A percentile compares a stretch with the other conserved stretches of the same genome.
Evolutionary conservation across 768 basidiomycete genomes (phyloP).

Genomic region (Nevesoporus exiguus): DNA sequence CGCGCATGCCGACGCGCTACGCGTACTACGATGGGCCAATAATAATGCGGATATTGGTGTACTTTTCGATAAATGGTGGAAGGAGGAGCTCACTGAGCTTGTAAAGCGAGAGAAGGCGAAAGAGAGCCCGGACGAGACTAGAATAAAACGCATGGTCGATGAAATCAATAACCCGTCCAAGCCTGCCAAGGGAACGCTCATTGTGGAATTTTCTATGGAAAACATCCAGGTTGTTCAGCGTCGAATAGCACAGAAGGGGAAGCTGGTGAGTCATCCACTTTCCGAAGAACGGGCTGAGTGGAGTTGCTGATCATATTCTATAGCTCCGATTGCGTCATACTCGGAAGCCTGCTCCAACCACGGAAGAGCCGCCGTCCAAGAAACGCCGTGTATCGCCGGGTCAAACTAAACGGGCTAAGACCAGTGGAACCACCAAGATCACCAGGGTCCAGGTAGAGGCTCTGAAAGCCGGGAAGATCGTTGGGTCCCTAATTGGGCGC

Average conservation of each 20-base stretch:
- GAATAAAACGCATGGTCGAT: constrained; percentile 57
- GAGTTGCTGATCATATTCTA: neutral
- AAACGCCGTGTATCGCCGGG: constrained; percentile 36
- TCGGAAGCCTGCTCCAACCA: constrained; percentile 2
- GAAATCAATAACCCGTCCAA: constrained; percentile 44
- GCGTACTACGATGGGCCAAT: constrained; percentile 92
- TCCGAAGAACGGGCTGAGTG: neutral
- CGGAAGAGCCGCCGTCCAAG: constrained; percentile 39
- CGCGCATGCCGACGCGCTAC: constrained; percentile 84
- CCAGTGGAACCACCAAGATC: constrained; percentile 20
- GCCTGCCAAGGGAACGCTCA: constrained; percentile 49
- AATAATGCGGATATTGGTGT: constrained; percentile 67
- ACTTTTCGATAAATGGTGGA: constrained; percentile 82
- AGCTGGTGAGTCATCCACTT: constrained; percentile 12
- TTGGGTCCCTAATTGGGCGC: constrained; percentile 75
- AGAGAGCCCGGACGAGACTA: constrained; percentile 45
- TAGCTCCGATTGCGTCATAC: constrained; percentile 7
- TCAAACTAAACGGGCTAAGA: constrained; percentile 23
- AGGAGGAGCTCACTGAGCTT: constrained; percentile 64
- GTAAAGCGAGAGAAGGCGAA: constrained; percentile 51
- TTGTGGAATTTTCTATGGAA: constrained; percentile 97
- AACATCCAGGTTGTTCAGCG: constrained; percentile 87
- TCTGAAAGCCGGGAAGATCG: constrained; percentile 37
- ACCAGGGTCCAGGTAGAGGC: too few species aligned
- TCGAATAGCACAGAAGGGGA: constrained; percentile 52